Evolutionary conservation across 2,329 filamentous ascomycete species (phyloP), one percentile per base, ranked within the genome.

Genomic region (Colletotrichum siamense): DNA sequence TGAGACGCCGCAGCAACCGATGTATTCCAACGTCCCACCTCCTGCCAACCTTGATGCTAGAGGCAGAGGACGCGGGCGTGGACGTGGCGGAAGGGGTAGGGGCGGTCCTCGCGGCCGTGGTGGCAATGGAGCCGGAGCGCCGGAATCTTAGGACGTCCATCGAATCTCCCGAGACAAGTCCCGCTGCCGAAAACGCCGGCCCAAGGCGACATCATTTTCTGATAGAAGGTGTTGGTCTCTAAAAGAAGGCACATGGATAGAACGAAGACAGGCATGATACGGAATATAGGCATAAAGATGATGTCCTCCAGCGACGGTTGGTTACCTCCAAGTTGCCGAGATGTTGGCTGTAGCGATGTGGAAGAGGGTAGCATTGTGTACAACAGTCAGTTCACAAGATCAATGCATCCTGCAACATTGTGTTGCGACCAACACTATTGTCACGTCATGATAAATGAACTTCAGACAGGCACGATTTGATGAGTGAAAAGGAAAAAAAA

Each of bases 11-110:
- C 75, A 77, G 68, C 75, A 75, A 63, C 63, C 63, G 30, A 71
- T 82, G 39, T 93, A 91, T 80, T 88, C 88, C 74, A 89, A 89
- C 18, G 90, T 93, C 9, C 91, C 92, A 34, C 93, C 93, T 26
- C 93, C 93, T 2, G 83, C 90, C 2, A 89, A 82, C 59, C 84
- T 94, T 15, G 89, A 93, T 77, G 80, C 85, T 26, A 85, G 85
- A 32, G 83, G 87, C 36, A 81, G 85, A 52, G 84, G 86, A 6
- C 84, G 85, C 36, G 84, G 86, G 10, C 84, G 86, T 71, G 77
- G 75, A 44, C 74, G 77, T 9, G 77, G 67, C 8, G 77, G 72
- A 52, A 61, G 84, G 30, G 82, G 85, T 28, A 84, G 85, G 22
- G 82, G 82, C 16, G 76, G 77, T 52, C 80, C 82, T 18, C 82